A percentile compares a stretch with the other conserved stretches of the same genome.
phyloP scores from a whole-genome alignment of 805 yeast species.

The Zygosaccharomyces kombuchaensis region DNA sequence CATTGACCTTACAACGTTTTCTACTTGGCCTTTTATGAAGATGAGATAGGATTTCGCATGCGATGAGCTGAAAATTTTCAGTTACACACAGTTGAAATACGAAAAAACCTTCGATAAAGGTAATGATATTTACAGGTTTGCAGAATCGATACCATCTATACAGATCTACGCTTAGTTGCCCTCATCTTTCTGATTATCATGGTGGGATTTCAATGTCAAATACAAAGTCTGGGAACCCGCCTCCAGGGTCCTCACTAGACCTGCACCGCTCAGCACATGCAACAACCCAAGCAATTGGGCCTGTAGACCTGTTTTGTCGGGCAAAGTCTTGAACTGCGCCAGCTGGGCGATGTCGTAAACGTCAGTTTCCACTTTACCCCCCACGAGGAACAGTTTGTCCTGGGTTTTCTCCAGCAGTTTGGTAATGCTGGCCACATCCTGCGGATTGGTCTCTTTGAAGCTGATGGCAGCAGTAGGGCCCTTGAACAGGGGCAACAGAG shows the following conservation, averaged over 20 bases:
- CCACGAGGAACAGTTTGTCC: conserved; percentile 75
- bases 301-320: conserved; percentile 65
- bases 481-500: conserved; percentile 60
- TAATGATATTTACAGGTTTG: conserved; percentile 12
- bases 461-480: conserved; percentile 87
- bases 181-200: conserved; percentile 37
- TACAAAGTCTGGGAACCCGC: conserved; percentile 63
- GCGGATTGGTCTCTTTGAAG: conserved; percentile 68
- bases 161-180: conserved; percentile 7
- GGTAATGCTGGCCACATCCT: conserved; percentile 54
- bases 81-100: neutral
- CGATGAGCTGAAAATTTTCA: conserved; percentile 14
- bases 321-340: conserved; percentile 65
- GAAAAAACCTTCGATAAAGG: neutral
- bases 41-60: neutral
- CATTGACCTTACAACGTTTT: conserved; percentile 9
- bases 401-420: conserved; percentile 57
- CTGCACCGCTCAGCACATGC: conserved; percentile 84
- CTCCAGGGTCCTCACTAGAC: conserved; percentile 77
- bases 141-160: conserved; percentile 6
- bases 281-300: conserved; percentile 79
- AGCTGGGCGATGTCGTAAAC: conserved; percentile 51
- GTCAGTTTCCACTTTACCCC: conserved; percentile 72
- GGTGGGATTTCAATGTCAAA: conserved; percentile 66
- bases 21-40: neutral